These are phyloP conservation scores for Yarrowia porcina DNA, from an alignment of 805 yeast genomes.

Conservation along the genomic window DNA sequence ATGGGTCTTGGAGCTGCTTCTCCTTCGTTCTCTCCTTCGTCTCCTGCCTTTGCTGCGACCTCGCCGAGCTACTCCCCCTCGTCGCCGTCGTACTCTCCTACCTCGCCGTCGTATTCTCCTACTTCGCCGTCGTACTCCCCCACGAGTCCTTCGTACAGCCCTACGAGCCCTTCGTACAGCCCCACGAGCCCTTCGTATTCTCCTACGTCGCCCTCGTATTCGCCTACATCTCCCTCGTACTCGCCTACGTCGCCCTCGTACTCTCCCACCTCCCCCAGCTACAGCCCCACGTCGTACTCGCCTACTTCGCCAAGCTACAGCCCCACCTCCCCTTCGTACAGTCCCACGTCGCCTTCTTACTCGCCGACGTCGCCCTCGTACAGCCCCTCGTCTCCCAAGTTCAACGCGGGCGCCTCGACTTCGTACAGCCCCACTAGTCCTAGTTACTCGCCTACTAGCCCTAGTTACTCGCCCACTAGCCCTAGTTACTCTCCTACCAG, in stretches of 20 bases:
- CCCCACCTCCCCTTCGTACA: conserved; percentile 61
- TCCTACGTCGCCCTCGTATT: conserved; percentile 68
- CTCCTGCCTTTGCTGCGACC: conserved; percentile 66
- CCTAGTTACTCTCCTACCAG: conserved; percentile 42
- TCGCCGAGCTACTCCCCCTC: conserved; percentile 77
- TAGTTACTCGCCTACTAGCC: conserved; percentile 71
- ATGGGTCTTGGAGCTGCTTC: conserved; percentile 55
- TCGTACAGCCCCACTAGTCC: conserved; percentile 72
- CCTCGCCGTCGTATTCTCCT: conserved; percentile 51
- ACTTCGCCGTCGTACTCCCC: conserved; percentile 52
- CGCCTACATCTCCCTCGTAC: conserved; percentile 62
- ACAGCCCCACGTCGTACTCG: conserved; percentile 65
- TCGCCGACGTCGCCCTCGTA: conserved; percentile 78
- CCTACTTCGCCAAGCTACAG: conserved; percentile 71
- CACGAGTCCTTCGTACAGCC: conserved; percentile 59
- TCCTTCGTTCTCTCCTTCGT: conserved; percentile 66
- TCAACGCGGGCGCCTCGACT: conserved; percentile 50
- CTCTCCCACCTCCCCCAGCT: conserved; percentile 59
- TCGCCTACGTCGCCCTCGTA: conserved; percentile 64
- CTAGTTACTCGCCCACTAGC: conserved; percentile 49
- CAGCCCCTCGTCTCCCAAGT: conserved; percentile 69
- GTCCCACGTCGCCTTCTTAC: conserved; percentile 66
- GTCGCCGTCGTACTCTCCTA: conserved; percentile 68
- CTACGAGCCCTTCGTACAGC: conserved; percentile 66
- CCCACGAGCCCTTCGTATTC: conserved; percentile 65